A percentile compares a stretch with the other conserved stretches of the same genome.
Conservation (phyloP, 208 protist species). For the Trypanosoma caninum region DNA sequence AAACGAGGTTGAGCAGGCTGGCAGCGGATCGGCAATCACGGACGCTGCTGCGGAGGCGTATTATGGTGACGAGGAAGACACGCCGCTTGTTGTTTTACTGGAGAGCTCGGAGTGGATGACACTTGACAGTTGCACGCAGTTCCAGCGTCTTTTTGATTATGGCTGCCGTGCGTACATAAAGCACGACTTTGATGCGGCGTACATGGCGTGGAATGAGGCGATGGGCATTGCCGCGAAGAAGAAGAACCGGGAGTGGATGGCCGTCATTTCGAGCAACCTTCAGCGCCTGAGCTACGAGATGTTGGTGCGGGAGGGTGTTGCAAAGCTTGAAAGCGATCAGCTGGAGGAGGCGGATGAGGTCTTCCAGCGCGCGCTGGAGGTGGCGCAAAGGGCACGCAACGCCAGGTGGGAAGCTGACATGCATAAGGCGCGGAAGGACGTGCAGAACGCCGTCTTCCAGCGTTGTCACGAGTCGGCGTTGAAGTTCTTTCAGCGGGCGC, state of each 20-base stretch:
- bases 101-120: constrained; percentile 26
- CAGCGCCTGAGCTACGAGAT: constrained; percentile 91
- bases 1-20: not conserved
- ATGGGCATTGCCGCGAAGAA: constrained; percentile 69
- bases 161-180: constrained; percentile 76
- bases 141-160: constrained; percentile 78
- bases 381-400: constrained; percentile 84
- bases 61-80: not conserved
- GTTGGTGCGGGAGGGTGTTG: constrained; percentile 70
- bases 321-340: constrained; percentile 52
- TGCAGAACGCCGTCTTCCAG: constrained; percentile 84
- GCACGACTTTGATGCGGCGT: constrained; percentile 77
- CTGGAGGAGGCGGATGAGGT: constrained; percentile 70
- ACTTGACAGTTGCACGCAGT: constrained; percentile 55
- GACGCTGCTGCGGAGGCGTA: not conserved
- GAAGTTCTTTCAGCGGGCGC: constrained; percentile 66
- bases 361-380: constrained; percentile 69
- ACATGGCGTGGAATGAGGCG: constrained; percentile 89
- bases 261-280: constrained; percentile 84
- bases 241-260: constrained; percentile 90
- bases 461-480: constrained; percentile 80
- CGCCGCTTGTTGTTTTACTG: constrained; percentile 8
- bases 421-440: constrained; percentile 61
- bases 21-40: not conserved
- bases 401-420: constrained; percentile 81